Evolutionary conservation across 306 rosid species (phyloP), one percentile per base, ranked within the genome.

Genomic region (Malus sieversii): DNA sequence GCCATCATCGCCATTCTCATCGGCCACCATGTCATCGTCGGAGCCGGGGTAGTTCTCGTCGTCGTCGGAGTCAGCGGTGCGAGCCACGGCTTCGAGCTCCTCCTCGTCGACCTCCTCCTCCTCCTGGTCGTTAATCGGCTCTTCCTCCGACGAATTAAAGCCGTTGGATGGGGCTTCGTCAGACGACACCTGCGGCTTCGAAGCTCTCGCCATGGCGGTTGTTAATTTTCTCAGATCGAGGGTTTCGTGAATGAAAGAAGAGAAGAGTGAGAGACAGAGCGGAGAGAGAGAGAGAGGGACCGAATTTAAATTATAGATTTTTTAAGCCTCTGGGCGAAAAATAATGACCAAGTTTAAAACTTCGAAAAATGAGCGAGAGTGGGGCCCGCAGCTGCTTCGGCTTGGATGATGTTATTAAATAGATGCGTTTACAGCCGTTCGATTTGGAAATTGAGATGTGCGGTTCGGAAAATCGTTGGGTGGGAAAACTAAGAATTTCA

Each of bases 81-180:
- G 93, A 84, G 97, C 96, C 3, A 95, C 97, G 35, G 92, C 97
- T 67, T 95, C 88, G 69, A 95, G 86, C 83, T 95, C 99, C 75
- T 95, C 97, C 7, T 90, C 96, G 71, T 95, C 98, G 7, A 87
- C 98, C 57, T 86, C 93, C 2, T 85, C 90, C 25, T 14, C 70
- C 70, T 66, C 48, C 70, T 38, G 48, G 51, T 86, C 84, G 80
- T 84, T 87, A 68, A 78, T 71, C 68, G 69, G 88, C 68, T 87
- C 89, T 66, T 91, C 92, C 67, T 82, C 90, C 64, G 72, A 82
- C 66, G 96, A 89, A 76, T 75, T 74, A 23, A 90, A 82, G 69
- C 73, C 80, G 83, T 80, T 74, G 27, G 94, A 92, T 15, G 82
- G 73, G 7, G 83, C 92, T 16, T 95, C 99, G 66, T 92, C 97